phyloP scores from a whole-genome alignment of 805 yeast species.

The Metschnikowia baotianmanensis region DNA sequence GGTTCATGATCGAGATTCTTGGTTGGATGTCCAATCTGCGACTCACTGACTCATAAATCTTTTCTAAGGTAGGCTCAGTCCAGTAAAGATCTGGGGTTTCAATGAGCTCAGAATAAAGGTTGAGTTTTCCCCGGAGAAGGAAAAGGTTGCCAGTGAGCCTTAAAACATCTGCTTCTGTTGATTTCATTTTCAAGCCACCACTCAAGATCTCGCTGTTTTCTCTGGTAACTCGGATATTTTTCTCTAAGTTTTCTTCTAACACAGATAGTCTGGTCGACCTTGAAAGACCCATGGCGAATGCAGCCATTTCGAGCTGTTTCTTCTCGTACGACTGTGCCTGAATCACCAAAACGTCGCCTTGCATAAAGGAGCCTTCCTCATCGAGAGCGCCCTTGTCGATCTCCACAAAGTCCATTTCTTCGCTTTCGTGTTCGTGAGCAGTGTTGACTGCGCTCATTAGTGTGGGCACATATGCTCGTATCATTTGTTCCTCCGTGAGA shows the following conservation, averaged over 20 bases:
- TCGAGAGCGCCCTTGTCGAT: slow-evolving; percentile 29
- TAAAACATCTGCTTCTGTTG: slow-evolving; percentile 59
- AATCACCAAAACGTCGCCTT: slow-evolving; percentile 71
- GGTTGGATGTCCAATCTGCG: slow-evolving; percentile 71
- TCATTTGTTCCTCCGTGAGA: slow-evolving; percentile 52
- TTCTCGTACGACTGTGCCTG: slow-evolving; percentile 44
- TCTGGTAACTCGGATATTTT: slow-evolving; percentile 61
- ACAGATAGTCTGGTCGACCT: slow-evolving; percentile 84
- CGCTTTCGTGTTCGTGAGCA: slow-evolving; percentile 60
- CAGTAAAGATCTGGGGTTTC: slow-evolving; percentile 93
- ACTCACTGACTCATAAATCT: slow-evolving; percentile 69
- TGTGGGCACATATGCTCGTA: slow-evolving; percentile 49
- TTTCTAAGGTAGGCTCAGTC: slow-evolving; percentile 85
- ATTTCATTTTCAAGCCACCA: slow-evolving; percentile 47
- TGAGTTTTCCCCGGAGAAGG: slow-evolving; percentile 75
- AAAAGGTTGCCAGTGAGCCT: slow-evolving; percentile 72
- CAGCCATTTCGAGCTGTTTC: slow-evolving; percentile 71
- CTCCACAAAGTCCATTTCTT: slow-evolving; percentile 81
- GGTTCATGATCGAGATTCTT: slow-evolving; percentile 73
- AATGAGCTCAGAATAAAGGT: slow-evolving; percentile 80
- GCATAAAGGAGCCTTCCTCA: slow-evolving; percentile 41
- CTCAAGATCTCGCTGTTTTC: slow-evolving; percentile 65
- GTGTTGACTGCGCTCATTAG: slow-evolving; percentile 44
- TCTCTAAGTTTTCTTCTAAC: slow-evolving; percentile 69
- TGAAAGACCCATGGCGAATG: slow-evolving; percentile 84